Conservation (phyloP, 169 alveolate genomes). For the Perkinsus chesapeaki region DNA sequence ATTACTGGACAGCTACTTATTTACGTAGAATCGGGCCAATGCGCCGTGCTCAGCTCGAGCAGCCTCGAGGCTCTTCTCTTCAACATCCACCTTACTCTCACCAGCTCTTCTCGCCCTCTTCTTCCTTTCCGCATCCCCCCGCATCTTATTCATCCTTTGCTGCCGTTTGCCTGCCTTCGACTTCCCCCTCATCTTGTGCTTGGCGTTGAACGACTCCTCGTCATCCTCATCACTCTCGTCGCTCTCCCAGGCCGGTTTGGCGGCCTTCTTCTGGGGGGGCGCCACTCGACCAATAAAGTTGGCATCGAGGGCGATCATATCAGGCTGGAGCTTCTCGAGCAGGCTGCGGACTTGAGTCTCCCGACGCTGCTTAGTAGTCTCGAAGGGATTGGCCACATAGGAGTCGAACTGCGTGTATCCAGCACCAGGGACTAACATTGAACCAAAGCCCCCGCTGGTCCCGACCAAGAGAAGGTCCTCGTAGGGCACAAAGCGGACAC, state of each 20-base stretch:
- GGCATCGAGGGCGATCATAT: conserved; percentile 67
- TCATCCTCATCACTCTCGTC: not conserved
- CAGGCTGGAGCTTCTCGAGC: conserved; percentile 79
- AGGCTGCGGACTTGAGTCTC: conserved; percentile 72
- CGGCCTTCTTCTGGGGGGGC: not conserved
- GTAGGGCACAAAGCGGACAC: conserved; percentile 66
- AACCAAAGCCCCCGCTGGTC: conserved; percentile 52
- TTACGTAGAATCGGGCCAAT: not conserved
- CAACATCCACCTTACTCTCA: conserved; percentile 1
- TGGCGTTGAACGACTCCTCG: not conserved
- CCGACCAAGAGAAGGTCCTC: conserved; percentile 81
- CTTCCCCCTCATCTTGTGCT: not conserved
- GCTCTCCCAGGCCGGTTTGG: not conserved
- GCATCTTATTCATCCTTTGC: not conserved
- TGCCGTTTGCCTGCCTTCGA: not conserved
- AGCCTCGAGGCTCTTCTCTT: not conserved
- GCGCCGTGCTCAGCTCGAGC: not conserved
- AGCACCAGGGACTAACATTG: conserved; percentile 79
- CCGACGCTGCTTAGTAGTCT: conserved; percentile 60
- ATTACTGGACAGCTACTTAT: not conserved
- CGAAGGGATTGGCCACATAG: conserved; percentile 69
- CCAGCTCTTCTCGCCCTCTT: not conserved
- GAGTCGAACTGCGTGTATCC: conserved; percentile 81
- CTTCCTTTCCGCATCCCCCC: not conserved
- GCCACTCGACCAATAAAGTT: conserved; percentile 59